Evolutionary conservation across 208 protist genomes (phyloP), one percentile per base, ranked within the genome.

Genomic region (Angomonas desouzai): DNA sequence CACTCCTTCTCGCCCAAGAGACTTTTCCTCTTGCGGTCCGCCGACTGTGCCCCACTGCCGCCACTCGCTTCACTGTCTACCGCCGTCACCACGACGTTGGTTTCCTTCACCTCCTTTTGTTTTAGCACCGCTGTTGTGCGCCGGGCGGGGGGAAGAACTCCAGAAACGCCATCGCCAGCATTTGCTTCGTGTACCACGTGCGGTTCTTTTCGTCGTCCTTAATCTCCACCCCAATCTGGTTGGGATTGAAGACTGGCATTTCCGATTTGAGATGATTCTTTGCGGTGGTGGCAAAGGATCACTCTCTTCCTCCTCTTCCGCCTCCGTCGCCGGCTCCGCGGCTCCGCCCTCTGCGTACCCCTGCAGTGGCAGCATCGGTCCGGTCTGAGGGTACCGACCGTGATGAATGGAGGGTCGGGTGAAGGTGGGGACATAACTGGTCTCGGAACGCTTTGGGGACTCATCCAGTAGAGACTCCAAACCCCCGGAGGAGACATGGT

Each of bases 141-240:
- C 32, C 43, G 2, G 1, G 33, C 28, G 68, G 23, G 33, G 55
- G 76, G 27, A 93, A 72, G 13, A 73, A 71, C 64, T 81, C 64
- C n/a, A 83, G 62, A 28, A 93, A 66, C 2, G 82, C 76, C 10
- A 73, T 55, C 28, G 73, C 66, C 30, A 93, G 64, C 13, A 83
- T 75, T 47, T 87, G 72, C 59, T 84, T 73, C 20, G 85, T 61
- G 60, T 89, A 90, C 87, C 87, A 93, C 36, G 72, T 79, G 36
- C 77, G 74, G 49, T 86, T 83, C 36, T 59, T 70, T 33, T 72
- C 57, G 6, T 76, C 76, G 27, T 81, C 75, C 28, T 67, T 79
- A 16, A 91, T 70, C 13, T 79, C 83, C n/a, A 81, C 66, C 20
- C 87, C 87, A 29, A 93, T 85, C 56, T 93, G 87, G 61, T 93